A percentile compares a stretch with the other conserved stretches of the same genome.
These are phyloP conservation scores for Sarcomyxa edulis DNA, from an alignment of 768 basidiomycete genomes.

Conservation along the genomic window DNA sequence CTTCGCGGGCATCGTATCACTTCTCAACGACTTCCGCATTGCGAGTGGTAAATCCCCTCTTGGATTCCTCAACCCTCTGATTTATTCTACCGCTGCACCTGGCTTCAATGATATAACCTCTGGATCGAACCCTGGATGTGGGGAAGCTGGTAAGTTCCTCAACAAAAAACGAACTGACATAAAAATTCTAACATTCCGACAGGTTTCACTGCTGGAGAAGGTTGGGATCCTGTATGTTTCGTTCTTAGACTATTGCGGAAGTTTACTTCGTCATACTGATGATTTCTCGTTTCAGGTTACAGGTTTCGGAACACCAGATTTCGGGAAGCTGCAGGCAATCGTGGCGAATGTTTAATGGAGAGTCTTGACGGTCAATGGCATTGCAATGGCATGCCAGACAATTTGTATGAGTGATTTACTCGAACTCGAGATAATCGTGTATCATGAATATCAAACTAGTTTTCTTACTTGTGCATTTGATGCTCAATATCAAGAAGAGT, in stretches of 20 bases:
- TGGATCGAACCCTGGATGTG: slow-evolving; percentile 52
- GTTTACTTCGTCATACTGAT: neutral
- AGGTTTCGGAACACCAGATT: slow-evolving; percentile 11
- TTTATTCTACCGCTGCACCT: slow-evolving; percentile 37
- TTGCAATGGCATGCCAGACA: too few species aligned
- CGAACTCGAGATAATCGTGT: too few species aligned
- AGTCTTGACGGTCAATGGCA: too few species aligned
- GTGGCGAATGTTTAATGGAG: too few species aligned
- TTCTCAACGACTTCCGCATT: slow-evolving; percentile 58
- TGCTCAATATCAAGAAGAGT: too few species aligned
- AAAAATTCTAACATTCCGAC: slow-evolving; percentile 1
- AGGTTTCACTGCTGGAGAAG: slow-evolving; percentile 31
- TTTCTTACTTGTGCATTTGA: too few species aligned
- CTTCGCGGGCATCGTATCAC: slow-evolving; percentile 54
- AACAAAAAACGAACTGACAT: neutral
- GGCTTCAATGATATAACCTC: slow-evolving; percentile 53
- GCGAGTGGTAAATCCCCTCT: slow-evolving; percentile 35
- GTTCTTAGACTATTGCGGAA: neutral
- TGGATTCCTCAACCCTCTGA: slow-evolving; percentile 61
- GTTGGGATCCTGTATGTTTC: slow-evolving; percentile 53
- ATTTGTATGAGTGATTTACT: too few species aligned
- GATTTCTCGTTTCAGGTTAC: slow-evolving; percentile 12
- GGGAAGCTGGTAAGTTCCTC: slow-evolving; percentile 43
- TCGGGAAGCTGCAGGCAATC: slow-evolving; percentile 17
- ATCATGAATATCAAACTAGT: too few species aligned